phyloP scores from a whole-genome alignment of 495 filamentous ascomycete genomes.

The Tuber microsphaerosporum region DNA sequence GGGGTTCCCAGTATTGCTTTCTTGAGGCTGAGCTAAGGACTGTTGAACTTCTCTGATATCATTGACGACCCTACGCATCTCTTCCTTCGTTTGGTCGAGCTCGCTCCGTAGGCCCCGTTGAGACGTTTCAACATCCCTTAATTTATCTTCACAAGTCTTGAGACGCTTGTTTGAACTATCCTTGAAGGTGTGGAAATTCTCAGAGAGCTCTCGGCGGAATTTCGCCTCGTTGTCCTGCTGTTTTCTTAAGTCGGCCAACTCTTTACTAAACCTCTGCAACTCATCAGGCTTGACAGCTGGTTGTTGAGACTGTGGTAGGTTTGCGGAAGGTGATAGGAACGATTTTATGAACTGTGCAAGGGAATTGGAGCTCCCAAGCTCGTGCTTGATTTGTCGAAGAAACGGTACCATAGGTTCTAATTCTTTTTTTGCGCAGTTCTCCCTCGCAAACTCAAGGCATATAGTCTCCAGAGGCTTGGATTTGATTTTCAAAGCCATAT shows the following conservation, averaged over 20 bases:
- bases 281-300: constrained; percentile 19
- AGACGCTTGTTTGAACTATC: background rate
- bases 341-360: constrained; percentile 29
- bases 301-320: background rate
- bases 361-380: constrained; percentile 21
- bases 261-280: constrained; percentile 16
- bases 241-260: constrained; percentile 22
- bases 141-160: background rate
- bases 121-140: background rate
- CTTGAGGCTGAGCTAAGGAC: background rate
- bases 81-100: background rate
- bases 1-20: background rate
- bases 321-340: background rate
- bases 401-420: constrained; percentile 23
- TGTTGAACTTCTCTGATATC: background rate
- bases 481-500: constrained; percentile 15
- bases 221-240: constrained; percentile 31
- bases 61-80: background rate
- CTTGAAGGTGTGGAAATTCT: constrained; percentile 20
- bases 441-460: constrained; percentile 16
- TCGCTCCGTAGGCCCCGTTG: background rate
- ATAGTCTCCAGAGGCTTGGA: constrained; percentile 17
- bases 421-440: constrained; percentile 17
- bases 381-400: constrained; percentile 21
- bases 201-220: constrained; percentile 15